phyloP scores from a whole-genome alignment of 768 basidiomycete genomes.

The Naganishia onofrii region DNA sequence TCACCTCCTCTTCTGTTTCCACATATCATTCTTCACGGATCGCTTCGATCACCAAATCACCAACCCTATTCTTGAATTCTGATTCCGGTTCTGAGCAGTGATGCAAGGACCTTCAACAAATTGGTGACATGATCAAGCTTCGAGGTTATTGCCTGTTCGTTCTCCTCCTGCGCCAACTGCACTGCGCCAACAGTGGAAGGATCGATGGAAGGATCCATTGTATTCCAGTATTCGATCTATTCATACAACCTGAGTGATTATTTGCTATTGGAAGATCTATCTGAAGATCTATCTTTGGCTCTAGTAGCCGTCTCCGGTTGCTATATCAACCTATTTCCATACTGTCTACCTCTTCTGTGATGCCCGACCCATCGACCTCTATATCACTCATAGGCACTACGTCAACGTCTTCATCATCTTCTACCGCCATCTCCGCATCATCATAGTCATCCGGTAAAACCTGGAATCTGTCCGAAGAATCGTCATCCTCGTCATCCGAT shows the following conservation, averaged over 20 bases:
- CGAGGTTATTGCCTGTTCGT: no score
- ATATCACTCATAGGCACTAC: slow-evolving; percentile 8
- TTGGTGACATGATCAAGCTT: no score
- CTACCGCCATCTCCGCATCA: slow-evolving; percentile 1
- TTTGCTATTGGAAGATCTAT: neutral
- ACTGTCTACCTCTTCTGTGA: slow-evolving; percentile 19
- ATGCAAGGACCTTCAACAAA: neutral
- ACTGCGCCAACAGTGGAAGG: no score
- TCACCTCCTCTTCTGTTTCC: neutral
- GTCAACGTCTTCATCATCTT: neutral
- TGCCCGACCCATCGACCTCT: slow-evolving; percentile 14
- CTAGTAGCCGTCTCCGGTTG: neutral
- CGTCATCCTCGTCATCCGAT: slow-evolving; percentile 23
- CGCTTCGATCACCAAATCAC: neutral
- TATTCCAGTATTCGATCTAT: no score
- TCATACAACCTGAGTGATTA: no score
- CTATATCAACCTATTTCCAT: slow-evolving; percentile 13
- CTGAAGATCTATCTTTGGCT: neutral
- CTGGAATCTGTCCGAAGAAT: slow-evolving; percentile 1
- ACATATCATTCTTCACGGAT: neutral
- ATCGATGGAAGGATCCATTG: no score
- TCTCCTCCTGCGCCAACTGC: no score
- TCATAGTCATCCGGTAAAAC: slow-evolving; percentile 4
- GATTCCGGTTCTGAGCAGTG: neutral
- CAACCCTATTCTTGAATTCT: neutral